Percentiles rank a stretch among this genome's conserved stretches.
phyloP scores from a whole-genome alignment of 768 basidiomycete species.

The Zangia roseola region DNA sequence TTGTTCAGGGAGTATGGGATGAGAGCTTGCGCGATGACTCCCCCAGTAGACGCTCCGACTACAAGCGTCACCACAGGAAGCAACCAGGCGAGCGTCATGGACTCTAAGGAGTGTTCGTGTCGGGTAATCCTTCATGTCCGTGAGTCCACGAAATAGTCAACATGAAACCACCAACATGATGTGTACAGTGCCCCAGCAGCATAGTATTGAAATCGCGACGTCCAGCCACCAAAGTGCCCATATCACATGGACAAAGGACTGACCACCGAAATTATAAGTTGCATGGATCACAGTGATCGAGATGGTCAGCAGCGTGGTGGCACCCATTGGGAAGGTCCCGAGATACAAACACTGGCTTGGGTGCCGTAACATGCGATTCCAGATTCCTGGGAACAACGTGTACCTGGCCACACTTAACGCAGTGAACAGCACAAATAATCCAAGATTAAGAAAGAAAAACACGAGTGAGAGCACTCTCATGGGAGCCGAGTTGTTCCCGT shows the following conservation, averaged over 20 bases:
- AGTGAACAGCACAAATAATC: slow-evolving; percentile 51
- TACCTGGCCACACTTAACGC: slow-evolving; percentile 49
- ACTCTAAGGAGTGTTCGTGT: slow-evolving; percentile 56
- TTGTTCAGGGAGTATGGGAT: slow-evolving; percentile 40
- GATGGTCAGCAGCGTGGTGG: slow-evolving; percentile 54
- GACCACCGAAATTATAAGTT: slow-evolving; percentile 49
- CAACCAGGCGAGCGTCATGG: slow-evolving; percentile 66
- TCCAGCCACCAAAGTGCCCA: slow-evolving; percentile 76
- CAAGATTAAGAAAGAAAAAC: slow-evolving; percentile 60
- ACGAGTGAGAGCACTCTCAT: slow-evolving; percentile 44
- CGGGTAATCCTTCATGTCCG: slow-evolving; percentile 44
- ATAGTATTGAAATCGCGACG: slow-evolving; percentile 50
- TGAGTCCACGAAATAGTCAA: slow-evolving; percentile 14
- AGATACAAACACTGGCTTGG: slow-evolving; percentile 52
- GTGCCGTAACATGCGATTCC: slow-evolving; percentile 47
- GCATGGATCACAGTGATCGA: slow-evolving; percentile 45
- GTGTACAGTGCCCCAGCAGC: slow-evolving; percentile 62
- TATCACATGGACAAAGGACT: slow-evolving; percentile 48
- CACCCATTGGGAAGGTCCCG: slow-evolving; percentile 56
- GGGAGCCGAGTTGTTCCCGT: slow-evolving; percentile 40
- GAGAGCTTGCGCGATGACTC: slow-evolving; percentile 52
- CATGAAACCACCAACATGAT: slow-evolving; percentile 52
- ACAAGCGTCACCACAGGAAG: slow-evolving; percentile 75
- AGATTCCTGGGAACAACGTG: slow-evolving; percentile 49
- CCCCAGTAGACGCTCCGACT: slow-evolving; percentile 69